A percentile compares a stretch with the other conserved stretches of the same genome.
Evolutionary conservation across 2,329 filamentous ascomycete species (phyloP).

Genomic region (Whalleya microplaca): DNA sequence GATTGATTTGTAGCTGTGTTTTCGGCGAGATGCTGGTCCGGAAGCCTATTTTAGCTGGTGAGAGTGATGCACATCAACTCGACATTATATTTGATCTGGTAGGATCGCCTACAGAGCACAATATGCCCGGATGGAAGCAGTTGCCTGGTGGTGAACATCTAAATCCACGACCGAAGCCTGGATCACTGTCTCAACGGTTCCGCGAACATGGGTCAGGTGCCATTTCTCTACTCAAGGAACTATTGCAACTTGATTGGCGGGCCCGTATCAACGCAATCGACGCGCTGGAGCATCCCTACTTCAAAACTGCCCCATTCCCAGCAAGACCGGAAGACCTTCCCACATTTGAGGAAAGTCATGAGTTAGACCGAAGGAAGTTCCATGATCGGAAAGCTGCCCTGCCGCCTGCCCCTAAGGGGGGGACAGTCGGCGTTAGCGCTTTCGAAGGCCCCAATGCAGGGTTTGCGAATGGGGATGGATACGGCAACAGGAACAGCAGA

Average conservation of each 20-base stretch:
- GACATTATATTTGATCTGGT: slow-evolving; percentile 94
- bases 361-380: slow-evolving; percentile 91
- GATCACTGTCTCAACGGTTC: slow-evolving; percentile 75
- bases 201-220: slow-evolving; percentile 73
- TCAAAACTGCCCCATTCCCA: slow-evolving; percentile 77
- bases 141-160: slow-evolving; percentile 82
- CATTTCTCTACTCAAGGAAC: slow-evolving; percentile 77
- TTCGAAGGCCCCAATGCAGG: slow-evolving; percentile 53
- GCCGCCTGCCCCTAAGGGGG: slow-evolving; percentile 89
- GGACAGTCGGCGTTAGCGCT: slow-evolving; percentile 79
- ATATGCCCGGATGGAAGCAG: slow-evolving; percentile 87
- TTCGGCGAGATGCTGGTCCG: slow-evolving; percentile 97
- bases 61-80: slow-evolving; percentile 86
- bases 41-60: slow-evolving; percentile 89
- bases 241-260: slow-evolving; percentile 87
- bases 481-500: slow-evolving; percentile 55
- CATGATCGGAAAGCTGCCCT: slow-evolving; percentile 82
- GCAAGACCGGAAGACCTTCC: slow-evolving; percentile 87
- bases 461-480: slow-evolving; percentile 56
- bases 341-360: slow-evolving; percentile 90
- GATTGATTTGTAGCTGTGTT: slow-evolving; percentile 68
- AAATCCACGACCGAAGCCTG: slow-evolving; percentile 61
- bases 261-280: slow-evolving; percentile 91
- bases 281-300: slow-evolving; percentile 90
- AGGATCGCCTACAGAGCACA: slow-evolving; percentile 85